These are phyloP conservation scores for Magnolia officinalis DNA, from an alignment of 164 flowering plant species.

Conservation along the genomic window DNA sequence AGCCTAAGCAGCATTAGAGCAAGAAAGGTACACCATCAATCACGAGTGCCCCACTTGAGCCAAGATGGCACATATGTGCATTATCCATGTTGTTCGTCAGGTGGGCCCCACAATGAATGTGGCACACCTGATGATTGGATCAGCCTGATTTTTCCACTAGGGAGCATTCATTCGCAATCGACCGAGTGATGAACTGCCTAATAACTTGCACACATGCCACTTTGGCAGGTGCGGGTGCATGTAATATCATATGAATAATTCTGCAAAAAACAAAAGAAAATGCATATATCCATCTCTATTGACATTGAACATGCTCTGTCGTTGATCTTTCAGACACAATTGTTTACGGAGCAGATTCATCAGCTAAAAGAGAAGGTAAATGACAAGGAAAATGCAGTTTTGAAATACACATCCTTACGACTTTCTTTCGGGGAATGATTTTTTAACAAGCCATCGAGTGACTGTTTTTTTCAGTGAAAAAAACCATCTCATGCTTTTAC, in stretches of 20 bases:
- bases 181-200: not conserved
- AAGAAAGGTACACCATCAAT: conserved; percentile 44
- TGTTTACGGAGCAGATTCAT: conserved; percentile 57
- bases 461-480: not conserved
- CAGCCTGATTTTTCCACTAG: not conserved
- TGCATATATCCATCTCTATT: not conserved
- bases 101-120: not conserved
- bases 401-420: not conserved
- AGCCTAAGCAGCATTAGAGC: conserved; percentile 54
- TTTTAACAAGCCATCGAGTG: not conserved
- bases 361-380: conserved; percentile 66
- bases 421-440: too few relatives aligned
- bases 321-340: conserved; percentile 46
- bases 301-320: not conserved
- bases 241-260: not conserved
- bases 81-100: not conserved
- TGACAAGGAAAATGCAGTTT: too few relatives aligned
- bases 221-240: not conserved
- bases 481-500: not conserved
- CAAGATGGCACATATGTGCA: not conserved
- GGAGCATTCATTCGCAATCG: not conserved
- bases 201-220: not conserved
- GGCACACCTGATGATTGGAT: too few relatives aligned
- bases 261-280: not conserved
- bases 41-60: not conserved